Evolutionary conservation across 768 basidiomycete species (phyloP).

Genomic region (Trametes coccinea): DNA sequence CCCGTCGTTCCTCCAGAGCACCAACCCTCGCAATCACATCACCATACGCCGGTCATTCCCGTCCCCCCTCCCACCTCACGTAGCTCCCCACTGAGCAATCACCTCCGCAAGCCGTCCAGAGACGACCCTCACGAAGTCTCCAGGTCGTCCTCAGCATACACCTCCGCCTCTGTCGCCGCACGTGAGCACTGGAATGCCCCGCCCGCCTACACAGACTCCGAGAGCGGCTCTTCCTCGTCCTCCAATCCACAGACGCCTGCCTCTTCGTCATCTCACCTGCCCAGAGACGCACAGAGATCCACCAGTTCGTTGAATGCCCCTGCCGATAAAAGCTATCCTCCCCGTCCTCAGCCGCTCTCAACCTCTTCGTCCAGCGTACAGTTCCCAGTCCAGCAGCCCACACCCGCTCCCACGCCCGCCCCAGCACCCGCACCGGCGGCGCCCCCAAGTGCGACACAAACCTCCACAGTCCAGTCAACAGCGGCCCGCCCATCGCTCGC

Average conservation of each 20-base stretch:
- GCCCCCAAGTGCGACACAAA: neutral
- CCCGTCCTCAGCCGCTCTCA: neutral
- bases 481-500: conserved; percentile 12
- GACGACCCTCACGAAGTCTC: conserved; percentile 4
- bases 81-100: conserved; percentile 2
- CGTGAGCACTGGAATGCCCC: conserved; percentile 23
- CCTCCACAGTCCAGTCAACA: conserved; percentile 5
- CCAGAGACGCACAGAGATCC: conserved; percentile 1
- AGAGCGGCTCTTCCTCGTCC: conserved; percentile 14
- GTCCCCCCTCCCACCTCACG: conserved; percentile 17
- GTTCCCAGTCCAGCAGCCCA: neutral
- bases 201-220: conserved; percentile 17
- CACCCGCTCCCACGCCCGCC: neutral
- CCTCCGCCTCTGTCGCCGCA: conserved; percentile 7
- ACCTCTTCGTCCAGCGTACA: neutral
- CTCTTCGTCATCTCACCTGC: conserved; percentile 15
- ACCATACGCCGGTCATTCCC: conserved; percentile 16
- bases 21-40: conserved; percentile 7
- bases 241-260: conserved; percentile 20
- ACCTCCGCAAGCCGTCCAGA: conserved; percentile 9
- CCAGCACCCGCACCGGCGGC: neutral
- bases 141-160: conserved; percentile 5
- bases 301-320: neutral
- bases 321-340: neutral
- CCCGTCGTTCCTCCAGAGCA: conserved; percentile 10